Conservation (phyloP, 345 rosid species). For the Salix purpurea region DNA sequence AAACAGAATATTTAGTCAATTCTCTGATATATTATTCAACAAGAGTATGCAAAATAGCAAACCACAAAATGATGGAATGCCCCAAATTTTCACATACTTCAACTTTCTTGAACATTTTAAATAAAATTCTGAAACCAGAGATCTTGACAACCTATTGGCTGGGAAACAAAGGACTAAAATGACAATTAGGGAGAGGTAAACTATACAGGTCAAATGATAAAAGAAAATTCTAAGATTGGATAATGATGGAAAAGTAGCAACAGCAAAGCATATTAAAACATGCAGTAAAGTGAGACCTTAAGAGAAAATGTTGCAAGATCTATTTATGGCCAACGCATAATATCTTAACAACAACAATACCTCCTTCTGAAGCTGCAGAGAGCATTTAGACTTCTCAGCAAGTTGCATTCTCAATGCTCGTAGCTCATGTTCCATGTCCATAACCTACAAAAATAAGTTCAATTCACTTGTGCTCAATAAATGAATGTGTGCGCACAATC, state of each 20-base stretch:
- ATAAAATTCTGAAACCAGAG: neutral
- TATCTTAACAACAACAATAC: conserved; percentile 22
- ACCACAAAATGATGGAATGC: neutral
- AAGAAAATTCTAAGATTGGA: neutral
- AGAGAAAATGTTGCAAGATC: neutral
- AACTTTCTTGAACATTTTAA: neutral
- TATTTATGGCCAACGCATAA: neutral
- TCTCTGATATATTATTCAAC: neutral
- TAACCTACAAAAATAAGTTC: conserved; percentile 47
- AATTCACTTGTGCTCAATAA: conserved; percentile 4
- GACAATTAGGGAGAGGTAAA: neutral
- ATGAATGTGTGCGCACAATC: neutral
- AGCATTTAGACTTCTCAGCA: conserved; percentile 69
- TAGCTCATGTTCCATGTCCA: conserved; percentile 94
- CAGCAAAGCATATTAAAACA: neutral
- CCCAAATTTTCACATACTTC: neutral
- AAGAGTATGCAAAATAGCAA: neutral
- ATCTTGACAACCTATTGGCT: neutral
- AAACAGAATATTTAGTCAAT: conserved; percentile 6
- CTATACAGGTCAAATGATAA: neutral
- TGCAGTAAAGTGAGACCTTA: neutral
- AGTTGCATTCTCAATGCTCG: conserved; percentile 75
- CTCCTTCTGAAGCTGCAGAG: conserved; percentile 70
- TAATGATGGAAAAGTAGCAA: neutral
- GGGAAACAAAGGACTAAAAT: neutral